phyloP scores from a whole-genome alignment of 2,329 filamentous ascomycete species.

The Pestalotiopsis sp. region DNA sequence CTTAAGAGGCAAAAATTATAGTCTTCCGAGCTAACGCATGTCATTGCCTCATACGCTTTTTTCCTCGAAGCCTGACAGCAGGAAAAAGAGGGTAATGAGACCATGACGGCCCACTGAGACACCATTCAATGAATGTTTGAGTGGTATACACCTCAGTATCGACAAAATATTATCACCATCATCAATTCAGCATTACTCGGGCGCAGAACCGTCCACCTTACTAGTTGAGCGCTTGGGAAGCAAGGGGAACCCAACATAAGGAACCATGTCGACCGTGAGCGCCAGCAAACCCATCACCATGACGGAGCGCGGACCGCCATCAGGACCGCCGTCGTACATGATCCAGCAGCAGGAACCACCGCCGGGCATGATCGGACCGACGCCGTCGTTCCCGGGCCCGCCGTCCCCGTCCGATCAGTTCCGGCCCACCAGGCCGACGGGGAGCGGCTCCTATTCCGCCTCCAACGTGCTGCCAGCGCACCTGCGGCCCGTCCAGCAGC shows the following conservation, averaged over 20 bases:
- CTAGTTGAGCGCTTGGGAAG: background rate
- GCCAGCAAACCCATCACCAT: background rate
- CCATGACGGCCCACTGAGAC: no score
- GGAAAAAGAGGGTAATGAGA: no score
- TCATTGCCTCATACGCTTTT: background rate
- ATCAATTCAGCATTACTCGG: no score
- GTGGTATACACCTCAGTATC: no score
- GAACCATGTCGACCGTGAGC: background rate
- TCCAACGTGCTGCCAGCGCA: background rate
- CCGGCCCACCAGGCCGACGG: background rate
- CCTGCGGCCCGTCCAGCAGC: background rate
- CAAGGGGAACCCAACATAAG: background rate
- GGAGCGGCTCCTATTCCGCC: background rate
- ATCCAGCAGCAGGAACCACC: background rate
- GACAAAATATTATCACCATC: no score
- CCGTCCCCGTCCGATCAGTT: background rate
- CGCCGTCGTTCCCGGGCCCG: slow-evolving; percentile 5
- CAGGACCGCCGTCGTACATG: background rate
- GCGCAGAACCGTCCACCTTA: no score
- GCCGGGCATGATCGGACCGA: background rate
- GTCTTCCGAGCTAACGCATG: background rate
- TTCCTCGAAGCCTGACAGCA: background rate
- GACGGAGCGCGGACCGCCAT: background rate
- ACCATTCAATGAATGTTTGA: no score
- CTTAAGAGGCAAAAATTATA: background rate